Conservation (phyloP, 2,329 filamentous ascomycete species). For the Sporothrix luriei region DNA sequence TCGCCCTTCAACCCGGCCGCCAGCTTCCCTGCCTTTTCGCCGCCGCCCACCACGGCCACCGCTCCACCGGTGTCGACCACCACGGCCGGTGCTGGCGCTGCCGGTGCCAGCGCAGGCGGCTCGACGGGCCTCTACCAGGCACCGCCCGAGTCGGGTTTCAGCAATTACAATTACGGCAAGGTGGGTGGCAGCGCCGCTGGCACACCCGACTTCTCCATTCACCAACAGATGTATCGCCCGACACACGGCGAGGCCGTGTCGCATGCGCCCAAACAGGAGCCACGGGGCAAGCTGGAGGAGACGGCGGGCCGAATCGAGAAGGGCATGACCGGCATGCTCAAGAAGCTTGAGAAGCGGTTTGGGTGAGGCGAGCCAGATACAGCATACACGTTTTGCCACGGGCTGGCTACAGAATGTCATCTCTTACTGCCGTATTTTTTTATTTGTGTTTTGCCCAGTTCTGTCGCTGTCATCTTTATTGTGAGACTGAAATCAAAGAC, state of each 20-base stretch:
- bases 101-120: conserved; percentile 30
- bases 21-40: conserved; percentile 42
- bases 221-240: conserved; percentile 70
- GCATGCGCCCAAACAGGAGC: conserved; percentile 51
- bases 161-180: conserved; percentile 54
- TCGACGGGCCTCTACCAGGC: conserved; percentile 37
- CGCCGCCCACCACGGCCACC: conserved; percentile 49
- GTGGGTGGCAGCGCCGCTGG: conserved; percentile 37
- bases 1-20: conserved; percentile 29
- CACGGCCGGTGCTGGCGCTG: conserved; percentile 33
- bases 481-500: conserved; percentile 12
- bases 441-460: background rate
- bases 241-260: conserved; percentile 60
- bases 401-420: background rate
- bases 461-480: background rate
- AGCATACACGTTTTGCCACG: too few relatives aligned
- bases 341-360: conserved; percentile 78
- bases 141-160: conserved; percentile 51
- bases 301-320: conserved; percentile 68
- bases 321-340: conserved; percentile 70
- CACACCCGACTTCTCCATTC: conserved; percentile 58
- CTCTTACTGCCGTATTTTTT: background rate
- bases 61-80: conserved; percentile 45
- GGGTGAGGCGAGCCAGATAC: conserved; percentile 44
- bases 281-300: conserved; percentile 61